These are phyloP conservation scores for Quercus parvula DNA, from an alignment of 306 rosid species.

Conservation along the genomic window DNA sequence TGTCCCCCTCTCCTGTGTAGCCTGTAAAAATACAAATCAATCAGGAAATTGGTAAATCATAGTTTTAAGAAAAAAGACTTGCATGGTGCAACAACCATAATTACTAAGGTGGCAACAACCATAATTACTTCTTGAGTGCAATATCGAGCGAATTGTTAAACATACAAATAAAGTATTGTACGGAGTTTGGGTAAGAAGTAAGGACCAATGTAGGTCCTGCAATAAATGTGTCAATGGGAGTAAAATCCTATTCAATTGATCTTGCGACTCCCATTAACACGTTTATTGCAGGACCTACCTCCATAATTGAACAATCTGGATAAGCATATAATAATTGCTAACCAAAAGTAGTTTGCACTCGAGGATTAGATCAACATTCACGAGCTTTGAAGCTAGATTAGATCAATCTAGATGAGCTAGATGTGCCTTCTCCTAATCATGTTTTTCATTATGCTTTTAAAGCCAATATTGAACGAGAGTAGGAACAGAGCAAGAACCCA, in stretches of 20 bases:
- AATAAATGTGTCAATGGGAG: background rate
- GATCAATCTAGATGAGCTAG: background rate
- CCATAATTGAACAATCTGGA: background rate
- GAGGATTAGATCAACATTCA: background rate
- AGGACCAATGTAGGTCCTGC: no score
- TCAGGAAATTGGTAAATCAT: background rate
- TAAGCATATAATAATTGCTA: no score
- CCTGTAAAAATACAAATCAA: background rate
- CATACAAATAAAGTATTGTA: no score
- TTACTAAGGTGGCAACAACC: no score
- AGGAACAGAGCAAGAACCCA: no score
- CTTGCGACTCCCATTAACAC: no score
- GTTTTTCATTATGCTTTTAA: background rate
- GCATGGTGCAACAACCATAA: background rate
- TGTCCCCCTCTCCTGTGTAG: conserved; percentile 60
- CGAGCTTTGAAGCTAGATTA: background rate
- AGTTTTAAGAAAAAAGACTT: no score
- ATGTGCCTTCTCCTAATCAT: background rate
- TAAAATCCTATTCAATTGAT: no score
- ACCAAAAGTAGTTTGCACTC: background rate
- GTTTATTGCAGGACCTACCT: background rate
- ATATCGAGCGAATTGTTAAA: no score
- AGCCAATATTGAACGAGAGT: background rate
- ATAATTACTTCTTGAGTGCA: no score
- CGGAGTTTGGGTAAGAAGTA: no score